Base-by-base conservation (phyloP, 1,284 basidiomycete genomes). In the Microbotryum violaceum region DNA sequence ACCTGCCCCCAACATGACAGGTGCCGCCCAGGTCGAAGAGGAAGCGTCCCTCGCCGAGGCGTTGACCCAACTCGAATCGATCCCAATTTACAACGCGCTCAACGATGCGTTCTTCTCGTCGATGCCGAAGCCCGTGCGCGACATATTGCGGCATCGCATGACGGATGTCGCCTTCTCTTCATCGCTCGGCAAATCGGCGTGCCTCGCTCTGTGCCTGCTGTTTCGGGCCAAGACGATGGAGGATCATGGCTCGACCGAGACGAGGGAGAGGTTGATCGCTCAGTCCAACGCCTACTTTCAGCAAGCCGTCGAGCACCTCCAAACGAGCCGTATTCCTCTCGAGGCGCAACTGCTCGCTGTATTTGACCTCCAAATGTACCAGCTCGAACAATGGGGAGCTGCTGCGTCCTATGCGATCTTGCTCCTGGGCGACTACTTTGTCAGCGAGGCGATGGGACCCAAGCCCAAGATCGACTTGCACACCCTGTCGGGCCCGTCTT, bases 91-190 rank as follows among this genome's bases (percentile, higher is more conserved):
- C 60, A 58, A 61, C 42, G 56, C 49, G 6, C 62, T 66, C 49
- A 67, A 67, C 58, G 58, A 57, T 21, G 62, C 54, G 1, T 67
- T 67, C 56, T 67, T 64, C 56, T 53, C 58, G 8, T 64, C 62
- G 16, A n/a, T 67, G n/a, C 65, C 65, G 20, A 64, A 62, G 21
- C 65, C 65, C 2, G 60, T 67, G 8, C 57, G 65, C 16, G 62
- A 64, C 37, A 55, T 67, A 8, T 56, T 67, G 25, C 44, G 54
- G 23, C 37, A 60, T 27, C 37, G 52, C 0, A 57, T 56, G 21
- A 54, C 57, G 33, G 57, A 59, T 21, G 53, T 64, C 56, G 65
- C 56, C 20, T 54, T 52, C 20, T 57, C 60, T 25, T 54, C 55
- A 14, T 62, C 62, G 12, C 51, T 67, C 23, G 54, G 1, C 42